Percentiles rank a stretch among this genome's conserved stretches.
Conservation (phyloP, 2,329 filamentous ascomycete genomes). For the Fusarium fujikuroi region DNA sequence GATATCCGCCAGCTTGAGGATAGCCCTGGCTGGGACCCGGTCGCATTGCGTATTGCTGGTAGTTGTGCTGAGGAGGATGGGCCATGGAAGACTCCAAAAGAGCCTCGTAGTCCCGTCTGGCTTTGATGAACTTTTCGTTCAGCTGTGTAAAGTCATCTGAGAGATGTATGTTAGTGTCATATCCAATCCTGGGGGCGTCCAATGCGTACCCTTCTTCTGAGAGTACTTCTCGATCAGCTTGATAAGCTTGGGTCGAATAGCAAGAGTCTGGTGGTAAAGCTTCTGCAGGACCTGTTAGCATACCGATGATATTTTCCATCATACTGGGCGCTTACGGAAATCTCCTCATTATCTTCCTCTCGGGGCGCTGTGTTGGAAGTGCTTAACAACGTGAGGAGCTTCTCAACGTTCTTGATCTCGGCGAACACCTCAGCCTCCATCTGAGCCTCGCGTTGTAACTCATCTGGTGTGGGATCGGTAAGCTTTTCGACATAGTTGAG, state of each 20-base stretch:
- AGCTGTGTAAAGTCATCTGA: conserved; percentile 91
- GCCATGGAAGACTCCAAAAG: conserved; percentile 97
- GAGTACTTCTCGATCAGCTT: conserved; percentile 99
- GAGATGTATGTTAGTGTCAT: neutral
- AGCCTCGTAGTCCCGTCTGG: conserved; percentile 93
- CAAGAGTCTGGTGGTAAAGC: conserved; percentile 90
- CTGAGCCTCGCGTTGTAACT: conserved; percentile 93
- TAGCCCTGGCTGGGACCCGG: conserved; percentile 63
- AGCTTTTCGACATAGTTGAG: conserved; percentile 99
- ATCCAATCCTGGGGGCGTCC: neutral
- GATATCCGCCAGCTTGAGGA: conserved; percentile 52
- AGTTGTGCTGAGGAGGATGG: conserved; percentile 83
- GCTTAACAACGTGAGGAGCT: conserved; percentile 87
- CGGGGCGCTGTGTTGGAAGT: conserved; percentile 82
- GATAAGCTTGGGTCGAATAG: conserved; percentile 95
- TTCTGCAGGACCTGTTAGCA: conserved; percentile 60
- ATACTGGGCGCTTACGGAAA: conserved; percentile 69
- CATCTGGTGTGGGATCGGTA: conserved; percentile 91
- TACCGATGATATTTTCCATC: neutral
- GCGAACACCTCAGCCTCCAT: conserved; percentile 83
- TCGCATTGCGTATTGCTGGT: conserved; percentile 73
- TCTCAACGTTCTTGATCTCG: conserved; percentile 72
- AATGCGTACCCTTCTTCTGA: conserved; percentile 80
- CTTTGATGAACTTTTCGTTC: conserved; percentile 99
- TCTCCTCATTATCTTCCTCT: conserved; percentile 96